Evolutionary conservation across 768 basidiomycete genomes (phyloP).

Genomic region (Terana coerulea): DNA sequence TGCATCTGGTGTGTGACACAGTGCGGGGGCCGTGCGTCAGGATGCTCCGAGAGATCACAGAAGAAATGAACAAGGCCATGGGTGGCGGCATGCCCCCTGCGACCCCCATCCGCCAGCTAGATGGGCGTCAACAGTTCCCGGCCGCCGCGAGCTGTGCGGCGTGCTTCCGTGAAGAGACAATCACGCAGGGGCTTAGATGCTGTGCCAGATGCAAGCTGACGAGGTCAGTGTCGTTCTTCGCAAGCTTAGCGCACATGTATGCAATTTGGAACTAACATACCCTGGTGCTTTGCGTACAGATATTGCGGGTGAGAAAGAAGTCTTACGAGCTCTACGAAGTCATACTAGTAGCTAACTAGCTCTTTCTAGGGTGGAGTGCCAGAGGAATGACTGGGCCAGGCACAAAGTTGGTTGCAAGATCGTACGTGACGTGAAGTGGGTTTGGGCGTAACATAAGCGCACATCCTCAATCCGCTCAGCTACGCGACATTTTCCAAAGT

Average conservation of each 20-base stretch:
- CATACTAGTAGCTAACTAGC: background rate
- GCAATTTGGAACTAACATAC: background rate
- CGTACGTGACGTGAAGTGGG: conserved; percentile 9
- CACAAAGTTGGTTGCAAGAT: conserved; percentile 16
- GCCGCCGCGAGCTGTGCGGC: conserved; percentile 15
- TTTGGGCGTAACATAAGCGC: conserved; percentile 7
- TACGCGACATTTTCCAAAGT: too few species aligned
- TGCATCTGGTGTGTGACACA: conserved; percentile 17
- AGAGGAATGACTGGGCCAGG: conserved; percentile 15
- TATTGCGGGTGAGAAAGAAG: conserved; percentile 13
- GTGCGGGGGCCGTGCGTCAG: conserved; percentile 5
- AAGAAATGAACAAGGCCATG: conserved; percentile 1
- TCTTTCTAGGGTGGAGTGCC: conserved; percentile 10
- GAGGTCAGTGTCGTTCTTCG: conserved; percentile 12
- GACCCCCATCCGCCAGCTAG: background rate
- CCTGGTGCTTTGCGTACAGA: background rate
- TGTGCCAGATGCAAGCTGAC: conserved; percentile 16
- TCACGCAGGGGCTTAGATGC: background rate
- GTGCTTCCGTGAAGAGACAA: conserved; percentile 13
- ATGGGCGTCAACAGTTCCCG: conserved; percentile 2
- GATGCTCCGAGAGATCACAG: background rate
- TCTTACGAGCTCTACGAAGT: background rate
- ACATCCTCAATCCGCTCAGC: background rate
- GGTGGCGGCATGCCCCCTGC: background rate
- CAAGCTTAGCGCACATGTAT: background rate